Evolutionary conservation across 228 moss, liverwort and hornwort species (phyloP).

Genomic region (Sphagnum magellanicum): DNA sequence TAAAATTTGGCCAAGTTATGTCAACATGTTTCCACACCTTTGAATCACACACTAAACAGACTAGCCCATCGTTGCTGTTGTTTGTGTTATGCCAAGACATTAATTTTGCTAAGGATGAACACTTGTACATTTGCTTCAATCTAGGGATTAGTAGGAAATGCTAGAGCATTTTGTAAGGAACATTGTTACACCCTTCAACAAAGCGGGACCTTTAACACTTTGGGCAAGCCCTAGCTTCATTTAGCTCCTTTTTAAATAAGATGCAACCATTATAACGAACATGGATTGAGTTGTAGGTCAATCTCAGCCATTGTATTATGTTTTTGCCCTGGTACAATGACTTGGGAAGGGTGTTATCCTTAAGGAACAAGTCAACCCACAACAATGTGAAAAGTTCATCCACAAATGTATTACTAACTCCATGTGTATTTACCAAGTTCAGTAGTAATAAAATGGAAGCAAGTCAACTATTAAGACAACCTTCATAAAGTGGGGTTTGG

Average conservation of each 20-base stretch:
- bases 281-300: not conserved
- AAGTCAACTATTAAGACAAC: not conserved
- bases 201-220: too few relatives aligned
- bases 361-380: not conserved
- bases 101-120: not conserved
- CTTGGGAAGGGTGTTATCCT: not conserved
- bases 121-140: not conserved
- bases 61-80: not conserved
- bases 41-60: not conserved
- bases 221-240: too few relatives aligned
- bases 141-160: constrained; percentile 2
- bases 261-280: not conserved
- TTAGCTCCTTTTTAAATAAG: not conserved
- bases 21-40: constrained; percentile 1
- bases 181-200: too few relatives aligned
- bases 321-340: not conserved
- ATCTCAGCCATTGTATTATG: not conserved
- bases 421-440: not conserved
- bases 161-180: not conserved
- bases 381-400: not conserved
- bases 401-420: not conserved
- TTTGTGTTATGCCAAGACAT: constrained; percentile 1
- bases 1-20: not conserved
- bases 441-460: not conserved
- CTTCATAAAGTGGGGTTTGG: not conserved